A percentile compares a stretch with the other conserved stretches of the same genome.
These are phyloP conservation scores for Fusarium bactridioides DNA, from an alignment of 2,329 filamentous ascomycete species.

Conservation along the genomic window DNA sequence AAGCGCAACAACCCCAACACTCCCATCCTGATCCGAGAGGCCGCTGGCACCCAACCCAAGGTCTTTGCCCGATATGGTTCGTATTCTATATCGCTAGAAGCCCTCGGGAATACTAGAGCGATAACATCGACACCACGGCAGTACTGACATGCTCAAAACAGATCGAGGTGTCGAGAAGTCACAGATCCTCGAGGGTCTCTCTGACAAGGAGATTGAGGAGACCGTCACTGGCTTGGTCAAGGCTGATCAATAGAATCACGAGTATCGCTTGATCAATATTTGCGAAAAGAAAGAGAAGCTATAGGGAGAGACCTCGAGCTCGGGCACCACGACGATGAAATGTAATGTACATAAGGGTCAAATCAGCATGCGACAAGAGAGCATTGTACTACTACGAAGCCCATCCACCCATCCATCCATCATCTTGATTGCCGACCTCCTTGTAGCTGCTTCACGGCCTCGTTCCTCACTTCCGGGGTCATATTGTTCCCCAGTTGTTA, in stretches of 20 bases:
- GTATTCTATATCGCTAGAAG: constrained; percentile 7
- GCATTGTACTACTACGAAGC: constrained; percentile 33
- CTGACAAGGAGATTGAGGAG: constrained; percentile 69
- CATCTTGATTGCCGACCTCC: neutral
- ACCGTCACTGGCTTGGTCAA: constrained; percentile 64
- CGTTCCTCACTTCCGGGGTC: neutral
- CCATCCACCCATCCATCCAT: neutral
- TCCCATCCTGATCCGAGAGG: constrained; percentile 95
- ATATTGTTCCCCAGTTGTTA: neutral
- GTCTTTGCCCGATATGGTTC: constrained; percentile 93
- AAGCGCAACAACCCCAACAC: constrained; percentile 98
- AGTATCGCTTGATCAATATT: neutral
- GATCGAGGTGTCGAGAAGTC: constrained; percentile 66
- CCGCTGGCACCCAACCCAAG: constrained; percentile 80
- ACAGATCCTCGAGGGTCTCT: constrained; percentile 65
- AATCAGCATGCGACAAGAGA: constrained; percentile 32
- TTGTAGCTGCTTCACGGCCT: neutral
- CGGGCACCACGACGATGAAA: constrained; percentile 23
- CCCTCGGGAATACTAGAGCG: neutral
- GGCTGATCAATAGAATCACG: constrained; percentile 34
- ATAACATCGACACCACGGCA: neutral
- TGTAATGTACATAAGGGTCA: constrained; percentile 42
- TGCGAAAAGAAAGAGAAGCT: constrained; percentile 5
- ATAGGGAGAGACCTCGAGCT: neutral
- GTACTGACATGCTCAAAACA: constrained; percentile 40